These are phyloP conservation scores for Euryodendron excelsum DNA, from an alignment of 148 eudicot species.

Conservation along the genomic window DNA sequence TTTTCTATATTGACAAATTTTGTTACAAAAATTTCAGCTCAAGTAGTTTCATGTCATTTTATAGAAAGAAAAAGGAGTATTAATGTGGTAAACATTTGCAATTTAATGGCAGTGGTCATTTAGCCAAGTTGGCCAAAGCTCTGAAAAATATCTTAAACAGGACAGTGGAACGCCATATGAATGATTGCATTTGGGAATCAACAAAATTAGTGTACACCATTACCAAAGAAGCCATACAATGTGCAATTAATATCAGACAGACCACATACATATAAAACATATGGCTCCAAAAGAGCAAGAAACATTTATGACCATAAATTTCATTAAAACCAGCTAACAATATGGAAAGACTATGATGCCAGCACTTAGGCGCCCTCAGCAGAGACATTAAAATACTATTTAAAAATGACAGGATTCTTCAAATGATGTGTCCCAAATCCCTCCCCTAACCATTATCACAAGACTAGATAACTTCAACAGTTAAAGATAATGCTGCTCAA, in stretches of 20 bases:
- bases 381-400: background rate
- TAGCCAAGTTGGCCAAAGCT: background rate
- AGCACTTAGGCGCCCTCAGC: background rate
- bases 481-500: conserved; percentile 11
- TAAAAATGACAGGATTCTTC: too few relatives aligned
- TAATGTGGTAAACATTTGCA: background rate
- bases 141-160: background rate
- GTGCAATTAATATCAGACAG: background rate
- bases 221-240: background rate
- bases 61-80: background rate
- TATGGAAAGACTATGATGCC: background rate
- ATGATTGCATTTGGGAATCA: background rate
- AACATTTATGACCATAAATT: background rate
- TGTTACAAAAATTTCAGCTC: background rate
- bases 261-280: background rate
- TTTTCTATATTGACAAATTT: background rate
- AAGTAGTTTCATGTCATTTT: background rate
- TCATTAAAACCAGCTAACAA: background rate
- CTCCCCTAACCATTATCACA: background rate
- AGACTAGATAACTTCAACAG: background rate
- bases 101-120: background rate
- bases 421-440: background rate
- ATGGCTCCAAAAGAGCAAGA: background rate
- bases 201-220: background rate
- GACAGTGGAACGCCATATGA: background rate